These are phyloP conservation scores for Rhodotorula sp. DNA, from an alignment of 1,284 basidiomycete species.

Conservation along the genomic window DNA sequence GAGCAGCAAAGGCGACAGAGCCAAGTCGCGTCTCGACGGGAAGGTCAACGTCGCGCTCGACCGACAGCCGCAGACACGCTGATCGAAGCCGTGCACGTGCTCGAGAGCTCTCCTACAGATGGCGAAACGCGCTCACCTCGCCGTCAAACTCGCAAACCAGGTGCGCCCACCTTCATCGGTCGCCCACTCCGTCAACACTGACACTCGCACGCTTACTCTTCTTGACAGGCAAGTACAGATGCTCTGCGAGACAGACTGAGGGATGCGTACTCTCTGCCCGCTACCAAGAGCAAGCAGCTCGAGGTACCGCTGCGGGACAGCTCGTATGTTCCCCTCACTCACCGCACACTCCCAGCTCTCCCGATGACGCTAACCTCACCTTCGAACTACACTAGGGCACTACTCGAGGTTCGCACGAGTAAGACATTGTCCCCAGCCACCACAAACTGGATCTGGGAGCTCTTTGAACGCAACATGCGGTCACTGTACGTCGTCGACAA, in stretches of 20 bases:
- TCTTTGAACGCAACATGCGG: conserved; percentile 42
- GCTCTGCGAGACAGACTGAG: not conserved
- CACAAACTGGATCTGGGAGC: conserved; percentile 20
- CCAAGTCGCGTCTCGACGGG: too few species aligned
- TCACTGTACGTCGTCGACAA: conserved; percentile 7
- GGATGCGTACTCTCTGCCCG: not conserved
- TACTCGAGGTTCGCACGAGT: not conserved
- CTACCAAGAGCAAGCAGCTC: not conserved
- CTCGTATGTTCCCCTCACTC: not conserved
- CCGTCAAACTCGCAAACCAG: conserved; percentile 22
- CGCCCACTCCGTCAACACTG: too few species aligned
- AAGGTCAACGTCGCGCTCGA: too few species aligned
- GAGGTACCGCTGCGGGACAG: not conserved
- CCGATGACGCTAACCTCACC: not conserved
- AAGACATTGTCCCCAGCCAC: conserved; percentile 1
- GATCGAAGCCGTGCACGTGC: too few species aligned
- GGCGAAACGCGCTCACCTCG: conserved; percentile 13
- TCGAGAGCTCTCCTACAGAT: not conserved
- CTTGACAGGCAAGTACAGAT: conserved; percentile 2
- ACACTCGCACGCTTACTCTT: not conserved
- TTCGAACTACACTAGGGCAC: not conserved
- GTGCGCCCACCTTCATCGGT: not conserved
- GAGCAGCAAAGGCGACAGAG: too few species aligned
- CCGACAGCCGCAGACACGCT: too few species aligned
- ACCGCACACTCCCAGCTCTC: not conserved